Evolutionary conservation across 2,329 filamentous ascomycete species (phyloP).

Genomic region (Aspergillus viridinutans): DNA sequence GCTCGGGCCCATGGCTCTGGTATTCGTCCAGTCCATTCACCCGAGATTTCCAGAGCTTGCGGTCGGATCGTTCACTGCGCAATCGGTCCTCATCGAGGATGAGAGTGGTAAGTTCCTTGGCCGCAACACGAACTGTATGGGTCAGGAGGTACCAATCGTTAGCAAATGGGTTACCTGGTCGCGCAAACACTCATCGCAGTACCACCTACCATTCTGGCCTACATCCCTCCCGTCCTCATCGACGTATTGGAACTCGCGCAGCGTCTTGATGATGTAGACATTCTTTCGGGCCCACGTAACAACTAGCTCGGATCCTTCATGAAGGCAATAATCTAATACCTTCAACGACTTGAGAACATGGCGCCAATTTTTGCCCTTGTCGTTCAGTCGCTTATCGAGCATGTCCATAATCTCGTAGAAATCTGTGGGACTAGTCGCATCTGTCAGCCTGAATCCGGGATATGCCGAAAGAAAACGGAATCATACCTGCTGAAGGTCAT

Average conservation of each 20-base stretch:
- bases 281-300: slow-evolving; percentile 98
- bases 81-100: slow-evolving; percentile 92
- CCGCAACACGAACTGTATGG: slow-evolving; percentile 76
- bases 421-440: slow-evolving; percentile 69
- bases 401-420: slow-evolving; percentile 99
- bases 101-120: slow-evolving; percentile 89
- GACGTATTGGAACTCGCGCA: slow-evolving; percentile 94
- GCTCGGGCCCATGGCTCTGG: slow-evolving; percentile 40
- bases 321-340: slow-evolving; percentile 94
- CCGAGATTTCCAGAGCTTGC: slow-evolving; percentile 93
- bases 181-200: slow-evolving; percentile 3
- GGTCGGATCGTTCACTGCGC: slow-evolving; percentile 81
- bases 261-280: slow-evolving; percentile 96
- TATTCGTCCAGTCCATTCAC: slow-evolving; percentile 86
- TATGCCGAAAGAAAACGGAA: not conserved
- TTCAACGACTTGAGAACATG: slow-evolving; percentile 97
- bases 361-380: slow-evolving; percentile 99
- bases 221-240: slow-evolving; percentile 95
- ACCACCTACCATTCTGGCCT: slow-evolving; percentile 79
- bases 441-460: not conserved
- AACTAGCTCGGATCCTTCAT: slow-evolving; percentile 92
- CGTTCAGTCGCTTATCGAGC: slow-evolving; percentile 96
- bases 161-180: not conserved
- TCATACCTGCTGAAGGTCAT: slow-evolving; percentile 92
- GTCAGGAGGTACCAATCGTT: not conserved